Percentiles rank a stretch among this genome's conserved stretches.
Conservation (phyloP, 768 basidiomycete genomes). For the Sarcodon sp. region DNA sequence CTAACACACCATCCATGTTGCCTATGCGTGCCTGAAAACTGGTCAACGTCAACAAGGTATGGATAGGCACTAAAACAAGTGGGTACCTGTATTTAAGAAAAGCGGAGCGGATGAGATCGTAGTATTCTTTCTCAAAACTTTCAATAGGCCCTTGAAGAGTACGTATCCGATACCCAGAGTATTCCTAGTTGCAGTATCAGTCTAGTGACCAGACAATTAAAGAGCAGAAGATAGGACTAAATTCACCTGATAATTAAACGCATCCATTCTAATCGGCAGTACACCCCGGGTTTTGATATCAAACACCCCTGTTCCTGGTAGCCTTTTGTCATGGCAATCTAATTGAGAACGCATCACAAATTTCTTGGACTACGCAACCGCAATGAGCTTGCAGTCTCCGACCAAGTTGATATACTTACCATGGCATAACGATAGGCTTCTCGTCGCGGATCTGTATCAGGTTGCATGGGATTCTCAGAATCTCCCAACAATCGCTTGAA, state of each 20-base stretch:
- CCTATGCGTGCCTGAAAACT: slow-evolving; percentile 96
- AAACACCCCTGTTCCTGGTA: slow-evolving; percentile 88
- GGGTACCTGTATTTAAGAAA: slow-evolving; percentile 85
- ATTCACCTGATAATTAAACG: slow-evolving; percentile 65
- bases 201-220: neutral
- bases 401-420: slow-evolving; percentile 25
- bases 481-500: slow-evolving; percentile 44
- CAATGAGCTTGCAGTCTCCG: too few species aligned
- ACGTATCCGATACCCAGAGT: slow-evolving; percentile 67
- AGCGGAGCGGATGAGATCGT: slow-evolving; percentile 86
- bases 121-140: slow-evolving; percentile 90
- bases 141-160: slow-evolving; percentile 46
- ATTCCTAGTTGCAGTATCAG: slow-evolving; percentile 34
- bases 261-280: slow-evolving; percentile 71
- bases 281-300: slow-evolving; percentile 94
- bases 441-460: slow-evolving; percentile 23
- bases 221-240: neutral
- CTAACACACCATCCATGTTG: slow-evolving; percentile 89
- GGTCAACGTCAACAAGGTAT: slow-evolving; percentile 1
- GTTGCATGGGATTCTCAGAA: slow-evolving; percentile 8
- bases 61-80: neutral
- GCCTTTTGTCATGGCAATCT: slow-evolving; percentile 67
- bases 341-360: slow-evolving; percentile 94
- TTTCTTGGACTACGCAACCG: slow-evolving; percentile 28
- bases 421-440: slow-evolving; percentile 85